Base-by-base conservation (phyloP, 2,329 filamentous ascomycete species). In the Fusarium dlaminii region DNA sequence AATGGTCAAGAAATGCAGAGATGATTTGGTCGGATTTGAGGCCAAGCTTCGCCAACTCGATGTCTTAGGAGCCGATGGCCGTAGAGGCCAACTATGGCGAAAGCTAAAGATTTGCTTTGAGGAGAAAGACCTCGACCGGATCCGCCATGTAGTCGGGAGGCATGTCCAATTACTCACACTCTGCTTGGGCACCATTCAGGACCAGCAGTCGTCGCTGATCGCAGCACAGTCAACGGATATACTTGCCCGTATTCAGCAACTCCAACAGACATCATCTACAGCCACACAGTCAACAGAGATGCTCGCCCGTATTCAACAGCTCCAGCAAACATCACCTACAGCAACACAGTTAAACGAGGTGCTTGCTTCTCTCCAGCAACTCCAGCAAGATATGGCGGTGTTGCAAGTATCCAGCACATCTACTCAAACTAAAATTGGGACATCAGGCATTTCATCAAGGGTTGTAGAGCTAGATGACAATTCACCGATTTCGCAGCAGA, bases 231-330 rank as follows among this genome's bases (percentile, higher is more conserved):
- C 27, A 15, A 46, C 24, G 3, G 43, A 20, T 4, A 14, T 46
- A 29, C 24, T 46, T 9, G 18, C 43, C 4, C 12, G 3, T 15
- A 3, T 46, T 20, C 8, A 20, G 0, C 2, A 10, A 0, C 24
- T 46, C 13, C 24, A 46, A 5, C 43, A 22, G 4, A 0, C 2
- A 22, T 46, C 43, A 1, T 2, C 43, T 20, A 29, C 8, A 22
- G 1, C 18, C 9, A 14, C 4, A 22, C 24, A 29, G 24, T 20
- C 43, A 29, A 15, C 13, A 0, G 4, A 46, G 3, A 46, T 46
- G 11, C 24, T 46, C 3, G 0, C 6, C 6, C 4, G 27, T 11
- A 46, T 46, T 6, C 2, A 29, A 6, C 3, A 7, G 0, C 43
- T 46, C 6, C 43, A 46, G 18, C 8, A 46, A 0, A 20, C 24